These are phyloP conservation scores for Arthroderma sp. DNA, from an alignment of 2,329 filamentous ascomycete genomes.

Conservation along the genomic window DNA sequence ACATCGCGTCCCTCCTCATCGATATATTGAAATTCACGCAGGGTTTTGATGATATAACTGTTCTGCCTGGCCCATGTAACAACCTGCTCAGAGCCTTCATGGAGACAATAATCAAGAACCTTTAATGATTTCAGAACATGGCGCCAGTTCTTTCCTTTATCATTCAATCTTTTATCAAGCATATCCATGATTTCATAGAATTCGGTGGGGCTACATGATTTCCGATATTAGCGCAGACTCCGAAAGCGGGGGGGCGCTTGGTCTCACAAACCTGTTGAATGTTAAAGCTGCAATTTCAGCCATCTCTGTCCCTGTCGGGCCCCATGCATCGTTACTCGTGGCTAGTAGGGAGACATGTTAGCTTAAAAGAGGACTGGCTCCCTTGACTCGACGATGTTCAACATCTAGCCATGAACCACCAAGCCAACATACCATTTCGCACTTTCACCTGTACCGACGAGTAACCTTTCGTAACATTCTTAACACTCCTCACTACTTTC, in stretches of 20 bases:
- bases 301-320: slow-evolving; percentile 95
- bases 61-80: slow-evolving; percentile 98
- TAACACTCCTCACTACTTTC: slow-evolving; percentile 91
- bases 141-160: slow-evolving; percentile 99
- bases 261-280: slow-evolving; percentile 70
- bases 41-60: slow-evolving; percentile 95
- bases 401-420: background rate
- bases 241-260: background rate
- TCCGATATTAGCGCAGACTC: background rate
- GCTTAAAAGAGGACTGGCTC: background rate
- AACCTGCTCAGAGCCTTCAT: slow-evolving; percentile 90
- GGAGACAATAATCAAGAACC: slow-evolving; percentile 92
- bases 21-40: slow-evolving; percentile 92
- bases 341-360: slow-evolving; percentile 42
- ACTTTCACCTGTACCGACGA: slow-evolving; percentile 95
- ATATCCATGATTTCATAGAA: slow-evolving; percentile 99
- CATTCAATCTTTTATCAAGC: slow-evolving; percentile 95
- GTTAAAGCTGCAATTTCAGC: slow-evolving; percentile 96
- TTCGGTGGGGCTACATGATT: slow-evolving; percentile 60
- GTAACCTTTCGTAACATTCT: slow-evolving; percentile 99
- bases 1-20: slow-evolving; percentile 94
- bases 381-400: background rate
- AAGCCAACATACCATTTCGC: slow-evolving; percentile 61
- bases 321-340: slow-evolving; percentile 98
- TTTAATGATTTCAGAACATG: slow-evolving; percentile 96